Evolutionary conservation across 331 rosid species (phyloP).

Genomic region (Cydonia oblonga): DNA sequence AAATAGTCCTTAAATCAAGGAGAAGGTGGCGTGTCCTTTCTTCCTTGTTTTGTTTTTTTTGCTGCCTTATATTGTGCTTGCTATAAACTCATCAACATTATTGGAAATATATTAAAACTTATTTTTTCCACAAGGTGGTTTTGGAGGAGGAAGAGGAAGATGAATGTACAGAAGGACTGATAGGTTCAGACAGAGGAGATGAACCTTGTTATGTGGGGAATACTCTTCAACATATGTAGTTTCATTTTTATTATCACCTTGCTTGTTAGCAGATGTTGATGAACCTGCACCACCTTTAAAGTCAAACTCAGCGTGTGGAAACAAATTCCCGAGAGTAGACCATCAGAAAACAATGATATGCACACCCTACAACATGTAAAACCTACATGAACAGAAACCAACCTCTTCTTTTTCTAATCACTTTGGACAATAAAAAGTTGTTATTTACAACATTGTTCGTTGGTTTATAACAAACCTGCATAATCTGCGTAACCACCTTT

Average conservation of each 20-base stretch:
- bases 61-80: too few relatives aligned
- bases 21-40: too few relatives aligned
- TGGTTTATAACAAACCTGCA: too few relatives aligned
- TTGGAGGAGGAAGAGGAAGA: conserved; percentile 8
- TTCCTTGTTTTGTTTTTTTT: too few relatives aligned
- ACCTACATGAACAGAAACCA: conserved; percentile 10
- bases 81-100: too few relatives aligned
- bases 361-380: not conserved
- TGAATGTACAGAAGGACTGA: conserved; percentile 9
- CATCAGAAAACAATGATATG: not conserved
- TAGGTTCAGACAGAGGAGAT: conserved; percentile 16
- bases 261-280: conserved; percentile 29
- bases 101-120: too few relatives aligned
- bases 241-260: conserved; percentile 27
- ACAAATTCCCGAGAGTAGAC: not conserved
- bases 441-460: too few relatives aligned
- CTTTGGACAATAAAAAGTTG: too few relatives aligned
- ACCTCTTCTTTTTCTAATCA: conserved; percentile 19
- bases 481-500: too few relatives aligned
- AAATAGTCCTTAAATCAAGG: too few relatives aligned
- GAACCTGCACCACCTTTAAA: conserved; percentile 88
- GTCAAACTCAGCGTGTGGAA: conserved; percentile 35
- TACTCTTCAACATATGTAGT: conserved; percentile 23
- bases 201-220: conserved; percentile 28
- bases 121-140: too few relatives aligned